Evolutionary conservation across 2,329 filamentous ascomycete genomes (phyloP), one percentile per base, ranked within the genome.

Genomic region (Bipolaris gigantea): DNA sequence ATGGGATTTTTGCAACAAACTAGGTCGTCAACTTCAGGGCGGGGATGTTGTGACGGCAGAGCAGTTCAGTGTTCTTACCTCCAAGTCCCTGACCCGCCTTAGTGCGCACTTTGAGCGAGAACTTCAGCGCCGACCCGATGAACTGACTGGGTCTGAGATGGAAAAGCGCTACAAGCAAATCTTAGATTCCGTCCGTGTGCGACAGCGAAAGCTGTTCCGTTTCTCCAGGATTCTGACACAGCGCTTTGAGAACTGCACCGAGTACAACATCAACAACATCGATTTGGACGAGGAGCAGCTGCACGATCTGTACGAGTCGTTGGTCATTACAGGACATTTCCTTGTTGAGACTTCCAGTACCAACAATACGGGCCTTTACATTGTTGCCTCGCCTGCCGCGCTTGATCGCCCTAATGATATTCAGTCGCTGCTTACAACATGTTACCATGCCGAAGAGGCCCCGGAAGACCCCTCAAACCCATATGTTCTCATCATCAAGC

Each of bases 11-110:
- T 95, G 90, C 48, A 97, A 97, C 68, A 87, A 92, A 65, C 90
- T 99, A 52, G 94, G 93, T 23, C 85, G 90, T 44, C 89, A 94
- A 71, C 83, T 99, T n/a, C 88, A 95, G 64, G 89, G 90, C 27
- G 95, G 94, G 58, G 92, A 97, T 72, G 89, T 97, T 36, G 93
- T 97, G 76, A 94, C 97, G 38, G 94, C 94, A 1, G 94, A 97
- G 77, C 94, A 99, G 72, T 99, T 99, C 74, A 95, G 85, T 73
- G 90, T 90, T 23, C 81, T 99, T 58, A 97, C 94, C 1, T 92
- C 90, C 69, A 97, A 97, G 75, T 92, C 93, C 8, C 82, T 97
- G 56, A 89, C 89, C 64, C 88, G 94, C 45, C 81, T 99, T 48
- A 96, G 90, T 69, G 83, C 87, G 57, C 94, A 94, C 16, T 99